Conservation (phyloP, 805 yeast species). For the Wickerhamiella lipophila region DNA sequence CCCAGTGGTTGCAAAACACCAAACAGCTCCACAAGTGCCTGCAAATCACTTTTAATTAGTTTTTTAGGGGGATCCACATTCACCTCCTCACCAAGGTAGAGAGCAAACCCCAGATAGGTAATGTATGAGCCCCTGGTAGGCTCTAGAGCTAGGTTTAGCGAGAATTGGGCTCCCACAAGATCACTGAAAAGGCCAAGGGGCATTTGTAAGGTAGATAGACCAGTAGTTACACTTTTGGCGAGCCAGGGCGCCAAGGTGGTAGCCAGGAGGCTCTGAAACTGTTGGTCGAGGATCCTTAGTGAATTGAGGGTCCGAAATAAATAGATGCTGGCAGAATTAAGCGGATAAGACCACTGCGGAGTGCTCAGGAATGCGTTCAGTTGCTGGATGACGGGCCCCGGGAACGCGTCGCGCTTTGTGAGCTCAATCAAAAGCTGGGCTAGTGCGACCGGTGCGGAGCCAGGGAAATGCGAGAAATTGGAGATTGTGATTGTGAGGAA, state of each 20-base stretch:
- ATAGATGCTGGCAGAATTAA: constrained; percentile 1
- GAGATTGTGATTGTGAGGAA: not conserved
- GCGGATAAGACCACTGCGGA: not conserved
- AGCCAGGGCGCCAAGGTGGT: constrained; percentile 1
- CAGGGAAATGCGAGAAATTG: not conserved
- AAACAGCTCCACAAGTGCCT: not conserved
- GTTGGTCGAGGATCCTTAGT: not conserved
- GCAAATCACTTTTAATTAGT: not conserved
- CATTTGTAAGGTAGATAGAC: not conserved
- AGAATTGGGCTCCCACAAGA: not conserved
- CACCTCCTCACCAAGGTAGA: not conserved
- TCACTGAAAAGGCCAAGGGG: not conserved
- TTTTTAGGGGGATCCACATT: not conserved
- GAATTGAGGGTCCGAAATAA: not conserved
- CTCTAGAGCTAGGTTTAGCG: not conserved
- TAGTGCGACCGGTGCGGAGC: not conserved
- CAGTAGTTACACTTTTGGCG: not conserved
- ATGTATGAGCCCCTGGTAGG: constrained; percentile 3
- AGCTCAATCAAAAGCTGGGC: not conserved
- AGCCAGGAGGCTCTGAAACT: not conserved
- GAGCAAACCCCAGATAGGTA: not conserved
- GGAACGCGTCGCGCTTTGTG: not conserved
- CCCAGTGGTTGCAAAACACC: not conserved
- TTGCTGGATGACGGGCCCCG: not conserved
- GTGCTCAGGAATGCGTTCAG: not conserved